phyloP scores from a whole-genome alignment of 176 grass and related monocot genomes.

The Melocanna baccifera region DNA sequence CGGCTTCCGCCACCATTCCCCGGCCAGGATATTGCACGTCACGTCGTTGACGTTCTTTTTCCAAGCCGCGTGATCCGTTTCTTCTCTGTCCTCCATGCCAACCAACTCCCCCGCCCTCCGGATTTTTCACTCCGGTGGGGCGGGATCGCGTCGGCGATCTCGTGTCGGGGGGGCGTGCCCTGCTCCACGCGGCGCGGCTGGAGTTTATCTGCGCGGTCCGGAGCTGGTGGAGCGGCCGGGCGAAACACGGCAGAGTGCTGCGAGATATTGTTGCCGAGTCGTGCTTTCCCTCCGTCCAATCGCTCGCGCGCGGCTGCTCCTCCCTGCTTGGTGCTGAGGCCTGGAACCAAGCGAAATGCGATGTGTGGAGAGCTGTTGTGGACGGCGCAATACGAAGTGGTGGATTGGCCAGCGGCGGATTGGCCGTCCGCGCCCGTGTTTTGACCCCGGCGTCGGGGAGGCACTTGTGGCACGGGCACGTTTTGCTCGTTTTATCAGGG shows the following conservation, averaged over 20 bases:
- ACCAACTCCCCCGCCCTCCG: background rate
- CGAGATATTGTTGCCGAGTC: background rate
- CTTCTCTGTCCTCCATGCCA: background rate
- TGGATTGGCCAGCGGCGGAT: background rate
- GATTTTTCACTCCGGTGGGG: background rate
- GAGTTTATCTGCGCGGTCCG: background rate
- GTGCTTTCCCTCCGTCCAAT: background rate
- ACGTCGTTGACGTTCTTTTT: background rate
- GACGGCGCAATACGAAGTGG: background rate
- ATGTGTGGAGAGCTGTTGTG: background rate
- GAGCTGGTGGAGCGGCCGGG: background rate
- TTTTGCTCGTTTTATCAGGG: background rate
- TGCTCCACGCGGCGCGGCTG: too few species aligned
- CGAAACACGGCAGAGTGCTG: background rate
- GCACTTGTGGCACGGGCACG: background rate
- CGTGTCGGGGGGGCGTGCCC: background rate
- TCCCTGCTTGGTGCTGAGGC: too few species aligned
- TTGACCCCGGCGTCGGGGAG: background rate
- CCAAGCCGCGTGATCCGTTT: background rate
- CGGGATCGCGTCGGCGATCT: background rate
- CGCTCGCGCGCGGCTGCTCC: too few species aligned
- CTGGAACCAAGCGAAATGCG: background rate
- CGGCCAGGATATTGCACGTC: background rate
- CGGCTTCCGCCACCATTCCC: background rate
- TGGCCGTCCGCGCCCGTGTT: background rate